Base-by-base conservation (phyloP, 1,139 yeast species). In the Petasospora fabianii region DNA sequence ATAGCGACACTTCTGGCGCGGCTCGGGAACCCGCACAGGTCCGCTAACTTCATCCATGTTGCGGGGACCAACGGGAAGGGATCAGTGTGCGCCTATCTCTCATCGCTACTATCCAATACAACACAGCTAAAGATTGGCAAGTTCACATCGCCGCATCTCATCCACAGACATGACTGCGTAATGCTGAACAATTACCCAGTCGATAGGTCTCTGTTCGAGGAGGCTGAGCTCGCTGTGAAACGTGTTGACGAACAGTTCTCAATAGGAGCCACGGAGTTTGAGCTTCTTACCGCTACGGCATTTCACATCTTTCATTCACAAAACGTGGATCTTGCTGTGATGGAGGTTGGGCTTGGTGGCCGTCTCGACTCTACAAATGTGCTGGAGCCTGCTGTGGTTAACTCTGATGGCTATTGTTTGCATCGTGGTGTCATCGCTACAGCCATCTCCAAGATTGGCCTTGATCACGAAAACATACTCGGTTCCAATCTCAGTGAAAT, bases 1-100 rank as follows among this genome's bases (percentile, higher is more conserved):
- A 72, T 86, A 0, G 37, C 68, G 0, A 60, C 60, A 36, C 72
- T 87, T n/a, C 69, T 86, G n/a, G 50, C 59, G 5, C 63, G 66
- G 35, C 61, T 87, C 24, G 87, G 87, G 0, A 73, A 77, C 52
- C 96, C 96, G 0, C 95, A 86, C 34, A 56, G 59, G 24, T 47
- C 62, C 3, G 77, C 77, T 58, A 75, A 76, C 47, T 77, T 88
- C 1, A 65, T 90, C 6, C 97, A 90, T 57, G 71, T 90, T 10
- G 96, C 96, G 0, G 97, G 97, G 0, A 90, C 97, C 5, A 90
- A 90, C 56, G 97, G 97, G 0, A 90, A 90, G 56, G 97, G 97
- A 0, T 86, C 96, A 0, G 86, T 88, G 0, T 77, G 94, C 43
- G 80, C 96, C 0, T 87, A 86, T 56, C 49, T 88, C 8, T 71